A percentile compares a stretch with the other conserved stretches of the same genome.
phyloP scores from a whole-genome alignment of 768 basidiomycete species.

The Saitozyma podzolica region DNA sequence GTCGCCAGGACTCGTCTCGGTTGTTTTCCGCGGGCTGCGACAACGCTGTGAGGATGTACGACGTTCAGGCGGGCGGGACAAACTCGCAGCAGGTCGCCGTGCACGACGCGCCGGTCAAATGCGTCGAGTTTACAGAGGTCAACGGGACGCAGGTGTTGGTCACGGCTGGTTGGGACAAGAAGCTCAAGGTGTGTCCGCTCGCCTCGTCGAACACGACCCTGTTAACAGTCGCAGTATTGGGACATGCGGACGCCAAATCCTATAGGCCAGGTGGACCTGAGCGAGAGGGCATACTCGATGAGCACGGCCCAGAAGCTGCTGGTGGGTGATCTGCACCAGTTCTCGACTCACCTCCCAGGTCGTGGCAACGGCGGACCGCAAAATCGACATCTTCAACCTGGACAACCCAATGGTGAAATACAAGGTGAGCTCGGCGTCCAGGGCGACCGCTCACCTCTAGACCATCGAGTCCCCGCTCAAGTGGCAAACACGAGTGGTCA shows the following conservation, averaged over 20 bases:
- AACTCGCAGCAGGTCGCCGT: constrained; percentile 73
- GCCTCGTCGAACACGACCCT: neutral
- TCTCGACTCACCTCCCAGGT: constrained; percentile 55
- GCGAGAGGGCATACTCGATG: constrained; percentile 86
- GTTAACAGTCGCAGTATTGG: constrained; percentile 70
- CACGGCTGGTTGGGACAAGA: constrained; percentile 98
- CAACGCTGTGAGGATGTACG: constrained; percentile 92
- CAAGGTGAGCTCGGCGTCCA: constrained; percentile 60
- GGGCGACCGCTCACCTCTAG: constrained; percentile 52
- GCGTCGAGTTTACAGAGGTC: constrained; percentile 76
- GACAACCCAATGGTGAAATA: constrained; percentile 74
- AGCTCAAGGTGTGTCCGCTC: constrained; percentile 68
- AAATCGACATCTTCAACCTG: constrained; percentile 85
- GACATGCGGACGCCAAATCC: constrained; percentile 76
- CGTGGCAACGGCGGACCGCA: constrained; percentile 87
- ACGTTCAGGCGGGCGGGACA: constrained; percentile 73
- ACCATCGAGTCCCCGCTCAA: constrained; percentile 82
- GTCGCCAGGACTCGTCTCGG: constrained; percentile 68
- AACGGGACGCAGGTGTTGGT: constrained; percentile 63
- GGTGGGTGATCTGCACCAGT: constrained; percentile 26
- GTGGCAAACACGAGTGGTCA: constrained; percentile 51
- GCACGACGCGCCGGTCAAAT: constrained; percentile 85
- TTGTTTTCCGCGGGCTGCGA: constrained; percentile 91
- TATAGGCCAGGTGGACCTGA: constrained; percentile 74
- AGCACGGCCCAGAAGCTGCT: constrained; percentile 78